These are phyloP conservation scores for Monilinia fructigena DNA, from an alignment of 2,329 filamentous ascomycete species.

Conservation along the genomic window DNA sequence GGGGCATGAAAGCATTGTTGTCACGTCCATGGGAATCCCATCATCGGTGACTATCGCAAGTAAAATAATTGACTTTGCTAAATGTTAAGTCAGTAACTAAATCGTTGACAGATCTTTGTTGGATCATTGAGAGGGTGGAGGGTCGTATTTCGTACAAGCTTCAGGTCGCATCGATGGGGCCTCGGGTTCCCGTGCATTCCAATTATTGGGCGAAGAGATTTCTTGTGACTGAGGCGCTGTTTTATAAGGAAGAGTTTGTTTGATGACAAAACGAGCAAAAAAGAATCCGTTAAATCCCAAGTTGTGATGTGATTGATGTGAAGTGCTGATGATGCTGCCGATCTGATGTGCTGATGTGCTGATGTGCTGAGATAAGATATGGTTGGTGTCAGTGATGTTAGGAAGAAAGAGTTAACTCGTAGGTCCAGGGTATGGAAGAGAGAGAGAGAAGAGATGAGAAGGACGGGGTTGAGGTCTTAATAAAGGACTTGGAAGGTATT, in stretches of 20 bases:
- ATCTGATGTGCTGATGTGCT: too few species aligned
- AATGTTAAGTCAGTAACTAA: background rate
- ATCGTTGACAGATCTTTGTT: background rate
- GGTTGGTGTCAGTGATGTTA: too few species aligned
- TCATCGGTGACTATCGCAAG: constrained; percentile 29
- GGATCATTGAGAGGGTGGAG: background rate
- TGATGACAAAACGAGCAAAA: background rate
- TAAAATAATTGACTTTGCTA: background rate
- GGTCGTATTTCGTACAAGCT: constrained; percentile 21
- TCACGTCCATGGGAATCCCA: constrained; percentile 26
- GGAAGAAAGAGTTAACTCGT: too few species aligned
- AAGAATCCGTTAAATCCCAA: too few species aligned
- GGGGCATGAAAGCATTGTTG: constrained; percentile 48
- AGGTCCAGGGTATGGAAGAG: too few species aligned
- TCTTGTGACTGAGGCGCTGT: constrained; percentile 9
- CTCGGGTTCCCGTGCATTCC: background rate
- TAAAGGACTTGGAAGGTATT: too few species aligned
- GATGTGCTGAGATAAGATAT: too few species aligned
- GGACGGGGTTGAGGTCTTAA: too few species aligned
- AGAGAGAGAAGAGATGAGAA: too few species aligned
- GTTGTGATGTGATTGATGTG: background rate
- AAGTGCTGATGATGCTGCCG: too few species aligned
- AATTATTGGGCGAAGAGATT: background rate
- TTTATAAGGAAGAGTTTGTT: background rate
- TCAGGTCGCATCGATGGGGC: constrained; percentile 2